Evolutionary conservation across 129 eudicot genomes (phyloP).

Genomic region (Escallonia herrerae): DNA sequence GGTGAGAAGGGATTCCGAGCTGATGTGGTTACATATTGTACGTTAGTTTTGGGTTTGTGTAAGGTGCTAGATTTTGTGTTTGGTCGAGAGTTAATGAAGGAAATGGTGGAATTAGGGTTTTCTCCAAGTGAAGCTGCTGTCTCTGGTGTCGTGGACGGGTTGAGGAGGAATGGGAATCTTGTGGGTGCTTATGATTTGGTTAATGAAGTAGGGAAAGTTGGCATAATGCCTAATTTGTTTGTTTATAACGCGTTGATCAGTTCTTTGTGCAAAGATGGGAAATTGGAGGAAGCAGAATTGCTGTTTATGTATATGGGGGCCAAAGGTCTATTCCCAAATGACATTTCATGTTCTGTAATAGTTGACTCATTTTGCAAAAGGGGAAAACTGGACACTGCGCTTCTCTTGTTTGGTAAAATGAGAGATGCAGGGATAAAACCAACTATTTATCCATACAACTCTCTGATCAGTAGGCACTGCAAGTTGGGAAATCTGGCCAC

Average conservation of each 20-base stretch:
- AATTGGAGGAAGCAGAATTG: conserved; percentile 41
- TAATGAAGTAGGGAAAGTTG: conserved; percentile 29
- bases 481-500: conserved; percentile 46
- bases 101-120: conserved; percentile 67
- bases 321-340: conserved; percentile 53
- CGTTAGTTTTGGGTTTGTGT: conserved; percentile 66
- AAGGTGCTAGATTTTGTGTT: conserved; percentile 25
- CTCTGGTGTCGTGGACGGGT: conserved; percentile 64
- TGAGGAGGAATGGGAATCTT: conserved; percentile 60
- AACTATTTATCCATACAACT: conserved; percentile 53
- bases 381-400: conserved; percentile 55
- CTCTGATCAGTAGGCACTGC: conserved; percentile 64
- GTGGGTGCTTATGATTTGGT: conserved; percentile 50
- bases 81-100: conserved; percentile 37
- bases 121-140: conserved; percentile 65
- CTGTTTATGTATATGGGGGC: conserved; percentile 51
- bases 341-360: conserved; percentile 56
- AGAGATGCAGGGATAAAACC: conserved; percentile 41
- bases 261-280: conserved; percentile 62
- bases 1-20: conserved; percentile 49
- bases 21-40: conserved; percentile 70
- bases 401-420: conserved; percentile 46
- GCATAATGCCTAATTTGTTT: conserved; percentile 48
- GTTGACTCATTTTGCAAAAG: conserved; percentile 66
- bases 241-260: conserved; percentile 65